Percentiles rank a stretch among this genome's conserved stretches.
phyloP scores from a whole-genome alignment of 1,284 basidiomycete species.

The Fistulina hepatica region DNA sequence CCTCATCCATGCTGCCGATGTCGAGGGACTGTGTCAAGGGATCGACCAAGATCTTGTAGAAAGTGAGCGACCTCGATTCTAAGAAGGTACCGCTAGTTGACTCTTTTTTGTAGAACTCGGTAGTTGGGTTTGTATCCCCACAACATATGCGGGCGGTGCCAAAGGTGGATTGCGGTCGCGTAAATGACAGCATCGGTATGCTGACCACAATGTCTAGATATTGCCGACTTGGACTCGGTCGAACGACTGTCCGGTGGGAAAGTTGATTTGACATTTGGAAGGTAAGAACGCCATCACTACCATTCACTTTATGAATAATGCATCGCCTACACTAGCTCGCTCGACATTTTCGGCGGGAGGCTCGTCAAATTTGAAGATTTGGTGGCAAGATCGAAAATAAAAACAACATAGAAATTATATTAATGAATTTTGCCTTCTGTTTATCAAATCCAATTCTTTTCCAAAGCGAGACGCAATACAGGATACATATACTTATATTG shows the following conservation, averaged over 20 bases:
- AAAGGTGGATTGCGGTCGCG: constrained; percentile 43
- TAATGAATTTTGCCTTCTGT: too few species aligned
- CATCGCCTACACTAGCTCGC: constrained; percentile 30
- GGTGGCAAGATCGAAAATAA: too few species aligned
- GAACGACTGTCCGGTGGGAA: constrained; percentile 72
- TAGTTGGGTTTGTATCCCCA: constrained; percentile 85
- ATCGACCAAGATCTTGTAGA: constrained; percentile 87
- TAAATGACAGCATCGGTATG: neutral
- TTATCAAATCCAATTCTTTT: too few species aligned
- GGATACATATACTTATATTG: too few species aligned
- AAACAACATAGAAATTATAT: constrained; percentile 32
- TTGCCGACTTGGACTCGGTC: constrained; percentile 80
- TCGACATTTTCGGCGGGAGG: constrained; percentile 71
- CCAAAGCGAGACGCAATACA: too few species aligned
- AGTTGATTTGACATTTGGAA: constrained; percentile 94
- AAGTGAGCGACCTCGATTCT: constrained; percentile 38
- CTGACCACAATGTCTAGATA: constrained; percentile 35
- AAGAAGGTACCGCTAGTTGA: neutral
- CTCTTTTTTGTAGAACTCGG: constrained; percentile 56
- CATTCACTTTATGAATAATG: neutral
- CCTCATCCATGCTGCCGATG: constrained; percentile 93
- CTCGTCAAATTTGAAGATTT: constrained; percentile 59
- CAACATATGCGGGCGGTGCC: constrained; percentile 96
- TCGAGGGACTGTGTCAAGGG: constrained; percentile 94
- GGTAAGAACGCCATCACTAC: constrained; percentile 45